Percentiles rank a stretch among this genome's conserved stretches.
These are phyloP conservation scores for Pseudomonodictys pantanalensis DNA, from an alignment of 495 filamentous ascomycete species.

Conservation along the genomic window DNA sequence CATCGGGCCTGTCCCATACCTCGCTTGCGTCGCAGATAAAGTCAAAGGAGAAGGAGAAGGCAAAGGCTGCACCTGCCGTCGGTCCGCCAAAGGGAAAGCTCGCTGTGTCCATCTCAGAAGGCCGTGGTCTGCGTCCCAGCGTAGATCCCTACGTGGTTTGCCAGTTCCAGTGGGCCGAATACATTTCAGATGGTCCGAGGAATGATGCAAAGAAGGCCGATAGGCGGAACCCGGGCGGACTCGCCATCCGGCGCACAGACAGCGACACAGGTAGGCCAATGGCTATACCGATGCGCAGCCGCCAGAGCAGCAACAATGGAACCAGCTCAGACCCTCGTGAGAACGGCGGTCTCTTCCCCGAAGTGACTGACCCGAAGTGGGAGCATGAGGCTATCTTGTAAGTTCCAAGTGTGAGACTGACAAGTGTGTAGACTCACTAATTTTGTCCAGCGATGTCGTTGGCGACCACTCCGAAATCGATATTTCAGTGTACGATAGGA, in stretches of 20 bases:
- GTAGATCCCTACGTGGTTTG: slow-evolving; percentile 92
- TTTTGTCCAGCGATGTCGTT: slow-evolving; percentile 75
- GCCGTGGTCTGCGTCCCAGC: slow-evolving; percentile 73
- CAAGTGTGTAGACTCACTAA: slow-evolving; percentile 12
- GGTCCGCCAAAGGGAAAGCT: slow-evolving; percentile 85
- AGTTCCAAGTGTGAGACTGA: slow-evolving; percentile 43
- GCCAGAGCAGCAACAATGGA: slow-evolving; percentile 92
- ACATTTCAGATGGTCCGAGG: slow-evolving; percentile 82
- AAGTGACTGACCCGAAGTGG: slow-evolving; percentile 88
- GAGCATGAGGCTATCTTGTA: slow-evolving; percentile 94
- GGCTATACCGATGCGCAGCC: slow-evolving; percentile 92
- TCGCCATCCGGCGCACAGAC: slow-evolving; percentile 63
- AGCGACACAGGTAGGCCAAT: slow-evolving; percentile 78
- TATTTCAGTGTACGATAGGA: slow-evolving; percentile 88
- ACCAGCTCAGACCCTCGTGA: slow-evolving; percentile 43
- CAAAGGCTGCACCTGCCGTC: slow-evolving; percentile 56
- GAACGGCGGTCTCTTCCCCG: slow-evolving; percentile 61
- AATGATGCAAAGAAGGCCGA: slow-evolving; percentile 45
- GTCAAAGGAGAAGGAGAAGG: slow-evolving; percentile 27
- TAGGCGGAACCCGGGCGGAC: slow-evolving; percentile 39
- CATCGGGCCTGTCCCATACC: slow-evolving; percentile 20
- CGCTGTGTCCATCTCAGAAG: slow-evolving; percentile 81
- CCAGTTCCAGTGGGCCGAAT: slow-evolving; percentile 93
- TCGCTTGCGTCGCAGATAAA: slow-evolving; percentile 12
- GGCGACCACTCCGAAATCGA: slow-evolving; percentile 89